phyloP scores from a whole-genome alignment of 2,329 filamentous ascomycete genomes.

The Dryadomyces quercus-mongolicae region DNA sequence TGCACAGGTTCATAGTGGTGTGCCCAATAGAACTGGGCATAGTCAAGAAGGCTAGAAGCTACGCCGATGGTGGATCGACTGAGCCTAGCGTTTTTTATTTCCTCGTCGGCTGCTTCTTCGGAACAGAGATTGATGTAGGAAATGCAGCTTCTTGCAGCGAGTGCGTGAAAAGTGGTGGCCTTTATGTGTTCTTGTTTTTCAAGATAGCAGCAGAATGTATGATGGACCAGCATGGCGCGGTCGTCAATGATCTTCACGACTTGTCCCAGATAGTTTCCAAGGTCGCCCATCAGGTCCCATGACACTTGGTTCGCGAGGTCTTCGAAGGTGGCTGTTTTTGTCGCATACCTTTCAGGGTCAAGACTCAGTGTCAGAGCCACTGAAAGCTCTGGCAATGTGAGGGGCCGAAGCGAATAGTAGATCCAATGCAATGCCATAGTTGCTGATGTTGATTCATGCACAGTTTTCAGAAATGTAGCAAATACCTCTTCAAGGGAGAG shows the following conservation, averaged over 20 bases:
- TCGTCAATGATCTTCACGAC: not conserved
- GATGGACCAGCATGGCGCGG: not conserved
- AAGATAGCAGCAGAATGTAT: not conserved
- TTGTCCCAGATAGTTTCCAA: not conserved
- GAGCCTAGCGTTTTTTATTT: not conserved
- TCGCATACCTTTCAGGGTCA: not conserved
- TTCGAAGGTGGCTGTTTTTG: not conserved
- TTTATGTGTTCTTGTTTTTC: not conserved
- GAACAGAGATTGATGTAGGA: not conserved
- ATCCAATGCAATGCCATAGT: conserved; percentile 3
- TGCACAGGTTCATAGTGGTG: not conserved
- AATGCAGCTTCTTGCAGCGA: not conserved
- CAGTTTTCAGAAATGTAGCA: not conserved
- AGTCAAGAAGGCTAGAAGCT: not conserved
- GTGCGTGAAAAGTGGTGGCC: not conserved
- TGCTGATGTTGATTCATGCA: not conserved
- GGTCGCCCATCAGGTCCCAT: conserved; percentile 4
- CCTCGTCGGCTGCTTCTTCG: not conserved
- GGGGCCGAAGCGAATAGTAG: not conserved
- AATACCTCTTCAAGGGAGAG: not conserved
- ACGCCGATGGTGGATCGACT: not conserved
- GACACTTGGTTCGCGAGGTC: not conserved
- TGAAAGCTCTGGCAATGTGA: conserved; percentile 1
- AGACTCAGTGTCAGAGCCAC: conserved; percentile 1
- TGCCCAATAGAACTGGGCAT: conserved; percentile 4